Evolutionary conservation across 805 yeast species (phyloP), one percentile per base, ranked within the genome.

Genomic region (Candida multigemmis): DNA sequence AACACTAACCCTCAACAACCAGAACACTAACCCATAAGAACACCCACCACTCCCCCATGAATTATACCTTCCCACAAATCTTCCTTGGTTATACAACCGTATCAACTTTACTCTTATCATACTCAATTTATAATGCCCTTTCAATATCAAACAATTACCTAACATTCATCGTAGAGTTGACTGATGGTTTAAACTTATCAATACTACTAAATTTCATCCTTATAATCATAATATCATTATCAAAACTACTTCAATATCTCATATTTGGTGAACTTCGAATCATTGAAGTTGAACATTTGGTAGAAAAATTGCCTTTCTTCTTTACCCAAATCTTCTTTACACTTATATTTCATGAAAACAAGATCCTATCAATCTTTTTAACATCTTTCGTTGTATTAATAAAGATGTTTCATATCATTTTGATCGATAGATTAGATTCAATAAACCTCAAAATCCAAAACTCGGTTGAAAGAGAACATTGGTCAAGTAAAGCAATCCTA

Each of bases 401-500:
- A 44, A 79, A 77, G 43, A 74, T 79, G 2, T 74, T 80, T 56
- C 94, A 86, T 45, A 78, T 93, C 75, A 66, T 91, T 1, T 50
- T 79, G 23, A 53, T 58, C 20, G 77, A 72, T 30, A 45, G 82
- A 14, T 53, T 69, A 10, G 75, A 71, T 16, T 49, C 46, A 30
- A 30, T 52, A 10, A 50, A 50, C 16, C 44, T 53, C 36, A 39
- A 35, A 17, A 44, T 57, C 4, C 43, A 38, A 13, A 59, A 55
- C n/a, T n/a, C n/a, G n/a, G n/a, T n/a, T n/a, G n/a, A n/a, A n/a
- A n/a, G n/a, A n/a, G n/a, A n/a, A n/a, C n/a, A n/a, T n/a, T n/a
- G n/a, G n/a, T n/a, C n/a, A n/a, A n/a, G n/a, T n/a, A n/a, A n/a
- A n/a, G n/a, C n/a, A n/a, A n/a, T n/a, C n/a, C n/a, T n/a, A n/a